phyloP scores from a whole-genome alignment of 257 asterid species.

The Agastache rugosa region DNA sequence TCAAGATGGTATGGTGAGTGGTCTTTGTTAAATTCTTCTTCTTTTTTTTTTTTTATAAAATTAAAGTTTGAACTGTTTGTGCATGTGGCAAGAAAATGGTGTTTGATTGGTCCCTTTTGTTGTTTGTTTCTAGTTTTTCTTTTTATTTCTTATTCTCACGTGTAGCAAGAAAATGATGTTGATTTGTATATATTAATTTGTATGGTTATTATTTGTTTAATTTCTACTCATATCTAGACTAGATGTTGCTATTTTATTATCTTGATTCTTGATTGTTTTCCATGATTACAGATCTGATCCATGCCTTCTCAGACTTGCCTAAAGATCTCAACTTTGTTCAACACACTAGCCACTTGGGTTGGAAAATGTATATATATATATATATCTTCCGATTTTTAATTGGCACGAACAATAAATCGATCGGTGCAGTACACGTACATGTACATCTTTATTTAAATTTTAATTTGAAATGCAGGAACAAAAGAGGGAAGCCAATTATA shows the following conservation, averaged over 20 bases:
- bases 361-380: slow-evolving; percentile 58
- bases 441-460: not conserved
- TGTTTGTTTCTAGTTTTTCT: too few species aligned
- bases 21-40: not conserved
- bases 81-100: not conserved
- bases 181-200: too few species aligned
- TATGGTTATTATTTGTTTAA: too few species aligned
- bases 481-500: slow-evolving; percentile 85
- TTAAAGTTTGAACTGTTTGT: too few species aligned
- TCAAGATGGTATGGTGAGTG: slow-evolving; percentile 99
- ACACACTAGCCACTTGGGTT: slow-evolving; percentile 89
- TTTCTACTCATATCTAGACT: not conserved
- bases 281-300: slow-evolving; percentile 70
- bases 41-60: not conserved
- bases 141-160: too few species aligned
- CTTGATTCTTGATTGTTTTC: not conserved
- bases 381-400: too few species aligned
- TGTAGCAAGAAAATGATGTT: too few species aligned
- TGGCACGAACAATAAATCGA: too few species aligned
- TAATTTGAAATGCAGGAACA: slow-evolving; percentile 50
- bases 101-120: not conserved
- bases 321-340: slow-evolving; percentile 84
- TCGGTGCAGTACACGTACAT: too few species aligned
- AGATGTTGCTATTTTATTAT: not conserved
- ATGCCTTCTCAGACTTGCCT: slow-evolving; percentile 77